phyloP scores from a whole-genome alignment of 2,329 filamentous ascomycete genomes.

The Alternaria sp. region DNA sequence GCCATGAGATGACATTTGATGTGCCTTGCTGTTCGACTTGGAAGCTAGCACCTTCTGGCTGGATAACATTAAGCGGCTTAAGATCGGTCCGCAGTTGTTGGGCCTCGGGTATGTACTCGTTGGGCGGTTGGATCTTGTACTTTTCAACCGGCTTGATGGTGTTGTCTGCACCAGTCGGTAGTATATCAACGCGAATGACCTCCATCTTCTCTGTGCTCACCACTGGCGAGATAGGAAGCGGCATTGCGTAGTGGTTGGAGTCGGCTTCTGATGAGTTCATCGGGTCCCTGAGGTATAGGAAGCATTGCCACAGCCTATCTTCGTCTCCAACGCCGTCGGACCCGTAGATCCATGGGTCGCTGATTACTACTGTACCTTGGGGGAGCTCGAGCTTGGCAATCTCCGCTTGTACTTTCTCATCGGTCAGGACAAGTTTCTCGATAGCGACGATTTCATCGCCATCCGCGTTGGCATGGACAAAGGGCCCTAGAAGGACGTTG shows the following conservation, averaged over 20 bases:
- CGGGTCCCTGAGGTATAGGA: slow-evolving; percentile 70
- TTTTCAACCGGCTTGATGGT: slow-evolving; percentile 62
- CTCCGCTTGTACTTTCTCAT: slow-evolving; percentile 63
- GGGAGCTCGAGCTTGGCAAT: slow-evolving; percentile 66
- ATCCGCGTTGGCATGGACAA: slow-evolving; percentile 64
- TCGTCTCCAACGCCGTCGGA: slow-evolving; percentile 57
- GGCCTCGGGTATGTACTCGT: slow-evolving; percentile 71
- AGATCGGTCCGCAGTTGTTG: slow-evolving; percentile 66
- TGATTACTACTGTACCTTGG: slow-evolving; percentile 61
- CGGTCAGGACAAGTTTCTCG: slow-evolving; percentile 62
- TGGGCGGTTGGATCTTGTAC: slow-evolving; percentile 64
- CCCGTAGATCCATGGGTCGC: slow-evolving; percentile 74
- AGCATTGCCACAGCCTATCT: slow-evolving; percentile 65
- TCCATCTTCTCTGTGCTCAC: slow-evolving; percentile 67
- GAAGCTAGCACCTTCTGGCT: slow-evolving; percentile 70
- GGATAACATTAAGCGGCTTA: slow-evolving; percentile 68
- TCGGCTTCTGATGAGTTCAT: slow-evolving; percentile 65
- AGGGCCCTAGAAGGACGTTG: slow-evolving; percentile 64
- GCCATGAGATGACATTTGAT: slow-evolving; percentile 66
- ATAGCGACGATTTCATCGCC: slow-evolving; percentile 66
- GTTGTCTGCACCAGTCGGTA: slow-evolving; percentile 71
- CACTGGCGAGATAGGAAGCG: slow-evolving; percentile 71
- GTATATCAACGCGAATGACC: slow-evolving; percentile 71
- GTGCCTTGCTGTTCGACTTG: slow-evolving; percentile 59
- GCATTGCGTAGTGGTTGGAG: slow-evolving; percentile 72